Percentiles rank a stretch among this genome's conserved stretches.
phyloP scores from a whole-genome alignment of 1,284 basidiomycete genomes.

The Lentinula novae-zelandiae region DNA sequence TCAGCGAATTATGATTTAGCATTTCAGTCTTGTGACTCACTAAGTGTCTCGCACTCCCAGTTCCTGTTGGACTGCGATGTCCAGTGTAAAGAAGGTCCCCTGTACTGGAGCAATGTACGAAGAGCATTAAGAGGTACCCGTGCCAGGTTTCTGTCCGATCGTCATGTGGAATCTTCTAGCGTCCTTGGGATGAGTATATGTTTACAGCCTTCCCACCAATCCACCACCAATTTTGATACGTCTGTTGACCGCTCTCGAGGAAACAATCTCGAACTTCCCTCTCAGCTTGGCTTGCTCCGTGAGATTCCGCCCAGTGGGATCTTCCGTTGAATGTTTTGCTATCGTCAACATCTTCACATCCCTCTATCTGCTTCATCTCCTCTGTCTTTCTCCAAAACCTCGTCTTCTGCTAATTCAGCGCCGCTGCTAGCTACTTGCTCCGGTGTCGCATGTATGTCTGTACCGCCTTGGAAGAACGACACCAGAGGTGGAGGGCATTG shows the following conservation, averaged over 20 bases:
- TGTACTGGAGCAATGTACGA: no score
- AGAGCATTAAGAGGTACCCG: no score
- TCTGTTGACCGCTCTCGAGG: conserved; percentile 32
- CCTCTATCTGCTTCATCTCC: conserved; percentile 64
- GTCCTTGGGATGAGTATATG: no score
- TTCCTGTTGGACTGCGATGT: no score
- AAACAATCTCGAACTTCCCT: conserved; percentile 33
- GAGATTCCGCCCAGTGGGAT: conserved; percentile 20
- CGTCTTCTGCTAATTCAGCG: conserved; percentile 71
- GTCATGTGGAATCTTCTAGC: no score
- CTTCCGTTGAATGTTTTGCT: conserved; percentile 21
- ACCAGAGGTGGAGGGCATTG: conserved; percentile 46
- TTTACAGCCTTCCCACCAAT: not conserved
- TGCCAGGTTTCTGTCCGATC: no score
- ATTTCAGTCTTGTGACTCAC: no score
- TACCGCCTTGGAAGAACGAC: conserved; percentile 41
- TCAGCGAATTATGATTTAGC: no score
- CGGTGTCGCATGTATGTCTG: conserved; percentile 39
- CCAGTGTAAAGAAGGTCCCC: no score
- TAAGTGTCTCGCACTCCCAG: no score
- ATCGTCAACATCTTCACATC: conserved; percentile 33
- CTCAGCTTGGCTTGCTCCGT: conserved; percentile 31
- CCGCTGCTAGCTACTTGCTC: conserved; percentile 63
- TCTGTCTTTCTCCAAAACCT: conserved; percentile 71
- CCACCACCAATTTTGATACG: conserved; percentile 23